Conservation (phyloP, 768 basidiomycete species). For the Panaeolus cyanescens region DNA sequence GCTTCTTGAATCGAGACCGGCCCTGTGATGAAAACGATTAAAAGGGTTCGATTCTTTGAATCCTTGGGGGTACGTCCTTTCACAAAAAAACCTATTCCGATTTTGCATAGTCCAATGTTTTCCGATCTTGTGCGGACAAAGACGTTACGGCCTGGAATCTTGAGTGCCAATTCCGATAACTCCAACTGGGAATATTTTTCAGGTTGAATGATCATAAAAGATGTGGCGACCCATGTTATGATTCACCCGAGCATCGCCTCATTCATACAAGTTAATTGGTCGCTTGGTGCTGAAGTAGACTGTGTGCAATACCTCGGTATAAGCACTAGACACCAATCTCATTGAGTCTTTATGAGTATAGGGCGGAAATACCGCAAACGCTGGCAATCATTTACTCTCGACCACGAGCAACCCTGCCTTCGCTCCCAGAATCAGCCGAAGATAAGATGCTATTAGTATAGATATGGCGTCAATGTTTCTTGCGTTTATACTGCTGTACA, state of each 20-base stretch:
- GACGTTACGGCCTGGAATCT: not conserved
- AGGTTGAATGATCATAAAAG: not conserved
- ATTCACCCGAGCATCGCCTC: constrained; percentile 1
- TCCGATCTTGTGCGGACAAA: constrained; percentile 1
- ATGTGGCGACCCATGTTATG: not conserved
- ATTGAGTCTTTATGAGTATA: not conserved
- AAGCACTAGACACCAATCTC: not conserved
- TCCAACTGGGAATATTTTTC: not conserved
- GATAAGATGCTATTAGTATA: too few species aligned
- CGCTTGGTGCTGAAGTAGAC: not conserved
- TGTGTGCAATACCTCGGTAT: not conserved
- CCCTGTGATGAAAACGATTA: not conserved
- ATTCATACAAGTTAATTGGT: not conserved
- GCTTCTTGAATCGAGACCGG: not conserved
- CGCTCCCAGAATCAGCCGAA: too few species aligned
- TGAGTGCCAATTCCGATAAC: not conserved
- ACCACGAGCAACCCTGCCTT: not conserved
- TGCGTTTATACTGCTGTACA: too few species aligned
- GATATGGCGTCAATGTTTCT: too few species aligned
- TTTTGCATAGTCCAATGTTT: not conserved
- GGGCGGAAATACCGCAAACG: not conserved
- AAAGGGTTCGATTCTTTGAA: too few species aligned
- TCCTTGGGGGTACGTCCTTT: not conserved
- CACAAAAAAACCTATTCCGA: not conserved
- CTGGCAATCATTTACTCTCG: not conserved